Evolutionary conservation across 2,329 filamentous ascomycete species (phyloP).

Genomic region (Aciculosporium take): DNA sequence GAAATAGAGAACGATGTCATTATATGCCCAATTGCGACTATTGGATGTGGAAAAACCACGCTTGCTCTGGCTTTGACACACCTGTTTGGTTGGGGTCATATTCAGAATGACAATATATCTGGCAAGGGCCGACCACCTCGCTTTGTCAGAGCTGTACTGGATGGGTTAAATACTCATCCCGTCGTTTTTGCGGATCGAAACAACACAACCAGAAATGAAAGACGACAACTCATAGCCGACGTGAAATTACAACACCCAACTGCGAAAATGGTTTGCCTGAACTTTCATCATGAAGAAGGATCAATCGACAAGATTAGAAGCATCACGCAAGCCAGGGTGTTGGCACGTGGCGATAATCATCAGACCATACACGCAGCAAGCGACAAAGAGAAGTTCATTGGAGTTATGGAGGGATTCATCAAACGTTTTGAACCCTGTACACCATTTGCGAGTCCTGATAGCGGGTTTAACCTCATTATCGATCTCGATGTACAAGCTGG

Average conservation of each 20-base stretch:
- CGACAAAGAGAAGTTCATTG: constrained; percentile 57
- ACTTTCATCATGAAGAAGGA: constrained; percentile 74
- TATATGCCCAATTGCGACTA: constrained; percentile 80
- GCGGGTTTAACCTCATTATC: constrained; percentile 71
- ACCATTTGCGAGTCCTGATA: constrained; percentile 53
- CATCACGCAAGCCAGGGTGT: constrained; percentile 63
- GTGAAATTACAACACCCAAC: constrained; percentile 47
- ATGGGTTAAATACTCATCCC: constrained; percentile 46
- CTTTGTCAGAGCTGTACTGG: constrained; percentile 59
- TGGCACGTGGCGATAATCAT: constrained; percentile 85
- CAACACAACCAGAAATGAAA: constrained; percentile 79
- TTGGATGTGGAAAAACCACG: constrained; percentile 95
- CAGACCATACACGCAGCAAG: constrained; percentile 89
- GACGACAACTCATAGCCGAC: constrained; percentile 75
- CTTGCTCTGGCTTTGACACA: constrained; percentile 67
- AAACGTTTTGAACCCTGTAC: constrained; percentile 70
- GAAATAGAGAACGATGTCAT: constrained; percentile 56
- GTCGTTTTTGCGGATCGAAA: constrained; percentile 88
- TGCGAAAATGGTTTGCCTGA: constrained; percentile 66
- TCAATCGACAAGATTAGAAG: constrained; percentile 58
- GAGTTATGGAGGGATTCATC: constrained; percentile 93
- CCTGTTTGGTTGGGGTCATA: constrained; percentile 80
- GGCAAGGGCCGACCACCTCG: constrained; percentile 62
- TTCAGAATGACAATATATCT: constrained; percentile 93
- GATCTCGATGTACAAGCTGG: constrained; percentile 63